Conservation (phyloP, 805 yeast genomes). For the Ogataea degrootiae region DNA sequence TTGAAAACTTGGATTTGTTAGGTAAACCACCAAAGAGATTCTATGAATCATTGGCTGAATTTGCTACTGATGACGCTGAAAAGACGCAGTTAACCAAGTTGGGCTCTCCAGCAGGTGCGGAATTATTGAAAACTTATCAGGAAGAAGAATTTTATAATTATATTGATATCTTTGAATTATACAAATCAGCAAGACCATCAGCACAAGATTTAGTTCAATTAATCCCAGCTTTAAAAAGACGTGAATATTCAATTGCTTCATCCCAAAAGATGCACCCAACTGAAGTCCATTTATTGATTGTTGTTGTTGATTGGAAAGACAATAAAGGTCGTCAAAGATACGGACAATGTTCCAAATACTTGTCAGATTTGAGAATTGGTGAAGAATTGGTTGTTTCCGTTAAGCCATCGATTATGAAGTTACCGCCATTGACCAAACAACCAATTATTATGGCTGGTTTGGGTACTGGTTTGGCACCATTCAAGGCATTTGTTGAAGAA, state of each 20-base stretch:
- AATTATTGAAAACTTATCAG: conserved; percentile 73
- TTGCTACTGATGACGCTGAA: conserved; percentile 66
- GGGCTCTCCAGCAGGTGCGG: conserved; percentile 78
- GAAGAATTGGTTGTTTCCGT: conserved; percentile 88
- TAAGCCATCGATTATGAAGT: conserved; percentile 95
- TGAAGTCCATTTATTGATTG: conserved; percentile 86
- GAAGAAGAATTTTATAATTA: conserved; percentile 80
- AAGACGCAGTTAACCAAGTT: conserved; percentile 56
- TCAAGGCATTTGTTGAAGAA: conserved; percentile 95
- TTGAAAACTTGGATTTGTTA: conserved; percentile 78
- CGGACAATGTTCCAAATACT: conserved; percentile 92
- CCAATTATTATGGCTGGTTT: conserved; percentile 96
- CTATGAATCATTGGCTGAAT: conserved; percentile 75
- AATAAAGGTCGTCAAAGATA: conserved; percentile 76
- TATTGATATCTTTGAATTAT: conserved; percentile 75
- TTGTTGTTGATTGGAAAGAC: conserved; percentile 95
- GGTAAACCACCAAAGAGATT: conserved; percentile 96
- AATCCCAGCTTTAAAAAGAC: conserved; percentile 85
- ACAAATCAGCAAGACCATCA: conserved; percentile 76
- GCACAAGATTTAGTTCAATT: conserved; percentile 64
- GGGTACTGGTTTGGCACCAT: conserved; percentile 97
- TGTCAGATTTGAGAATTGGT: conserved; percentile 75
- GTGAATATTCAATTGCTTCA: conserved; percentile 97
- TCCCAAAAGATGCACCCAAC: conserved; percentile 90
- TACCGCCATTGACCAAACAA: conserved; percentile 80